Percentiles rank a stretch among this genome's conserved stretches.
phyloP scores from a whole-genome alignment of 2,329 filamentous ascomycete species.

The Chaetomiaceae sp. region DNA sequence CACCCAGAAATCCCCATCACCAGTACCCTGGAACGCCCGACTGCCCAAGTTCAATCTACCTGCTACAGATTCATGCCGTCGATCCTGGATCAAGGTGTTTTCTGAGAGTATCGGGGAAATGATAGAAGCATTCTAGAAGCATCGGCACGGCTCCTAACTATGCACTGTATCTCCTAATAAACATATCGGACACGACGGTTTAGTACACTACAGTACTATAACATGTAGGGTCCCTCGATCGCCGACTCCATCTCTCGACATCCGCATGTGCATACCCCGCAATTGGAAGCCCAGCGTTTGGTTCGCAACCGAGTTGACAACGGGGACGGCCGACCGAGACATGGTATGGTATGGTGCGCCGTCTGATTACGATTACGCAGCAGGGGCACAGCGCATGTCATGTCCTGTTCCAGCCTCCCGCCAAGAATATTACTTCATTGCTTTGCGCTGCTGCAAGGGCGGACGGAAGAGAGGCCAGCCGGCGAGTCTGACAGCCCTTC shows the following conservation, averaged over 20 bases:
- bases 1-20: conserved; percentile 19
- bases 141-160: background rate
- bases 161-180: too few relatives aligned
- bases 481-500: background rate
- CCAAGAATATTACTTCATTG: conserved; percentile 6
- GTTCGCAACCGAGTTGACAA: conserved; percentile 9
- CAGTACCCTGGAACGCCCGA: conserved; percentile 16
- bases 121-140: conserved; percentile 26
- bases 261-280: conserved; percentile 13
- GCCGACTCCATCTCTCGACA: conserved; percentile 3
- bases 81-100: conserved; percentile 15
- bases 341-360: too few relatives aligned
- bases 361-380: background rate
- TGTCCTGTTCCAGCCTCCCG: background rate
- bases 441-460: conserved; percentile 1
- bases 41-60: conserved; percentile 23
- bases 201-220: too few relatives aligned
- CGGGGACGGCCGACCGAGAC: conserved; percentile 20
- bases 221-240: conserved; percentile 5
- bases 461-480: background rate
- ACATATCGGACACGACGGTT: too few relatives aligned
- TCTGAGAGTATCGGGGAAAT: conserved; percentile 6
- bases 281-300: conserved; percentile 3
- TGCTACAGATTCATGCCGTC: conserved; percentile 22
- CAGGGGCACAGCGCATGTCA: background rate